Conservation (phyloP, 2,329 filamentous ascomycete genomes). For the Catunica adiposa region DNA sequence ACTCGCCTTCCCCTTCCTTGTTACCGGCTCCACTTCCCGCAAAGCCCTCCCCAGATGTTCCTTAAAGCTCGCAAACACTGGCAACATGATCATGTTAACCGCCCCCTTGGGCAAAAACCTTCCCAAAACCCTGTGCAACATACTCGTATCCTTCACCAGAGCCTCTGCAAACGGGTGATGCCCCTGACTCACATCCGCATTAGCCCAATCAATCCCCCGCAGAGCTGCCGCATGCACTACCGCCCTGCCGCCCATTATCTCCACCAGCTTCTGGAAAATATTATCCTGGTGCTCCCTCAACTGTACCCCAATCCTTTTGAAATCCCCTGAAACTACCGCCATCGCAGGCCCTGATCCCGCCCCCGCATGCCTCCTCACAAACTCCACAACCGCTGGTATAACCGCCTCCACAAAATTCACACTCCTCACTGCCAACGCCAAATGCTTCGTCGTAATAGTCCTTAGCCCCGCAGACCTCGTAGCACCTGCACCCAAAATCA, state of each 20-base stretch:
- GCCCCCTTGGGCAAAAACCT: constrained; percentile 66
- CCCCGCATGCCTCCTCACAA: constrained; percentile 54
- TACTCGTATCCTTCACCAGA: constrained; percentile 69
- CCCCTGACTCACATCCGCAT: constrained; percentile 14
- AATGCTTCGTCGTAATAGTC: constrained; percentile 91
- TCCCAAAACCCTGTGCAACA: constrained; percentile 64
- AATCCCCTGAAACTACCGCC: constrained; percentile 56
- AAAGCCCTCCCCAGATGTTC: constrained; percentile 63
- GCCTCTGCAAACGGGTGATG: constrained; percentile 67
- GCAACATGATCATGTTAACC: constrained; percentile 67
- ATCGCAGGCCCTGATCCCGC: constrained; percentile 32
- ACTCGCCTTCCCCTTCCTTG: constrained; percentile 52
- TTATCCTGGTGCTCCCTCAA: constrained; percentile 80
- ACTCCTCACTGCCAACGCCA: constrained; percentile 80
- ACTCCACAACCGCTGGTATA: constrained; percentile 81
- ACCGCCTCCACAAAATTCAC: constrained; percentile 74
- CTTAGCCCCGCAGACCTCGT: constrained; percentile 77
- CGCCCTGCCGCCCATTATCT: constrained; percentile 75
- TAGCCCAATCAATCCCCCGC: constrained; percentile 53
- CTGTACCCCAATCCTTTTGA: constrained; percentile 70
- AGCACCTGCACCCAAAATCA: constrained; percentile 88
- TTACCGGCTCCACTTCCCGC: constrained; percentile 46
- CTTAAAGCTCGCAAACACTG: constrained; percentile 68
- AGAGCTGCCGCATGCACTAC: constrained; percentile 58
- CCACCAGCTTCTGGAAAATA: constrained; percentile 83